phyloP scores from a whole-genome alignment of 257 asterid genomes.

The Oldenlandia corymbosa region DNA sequence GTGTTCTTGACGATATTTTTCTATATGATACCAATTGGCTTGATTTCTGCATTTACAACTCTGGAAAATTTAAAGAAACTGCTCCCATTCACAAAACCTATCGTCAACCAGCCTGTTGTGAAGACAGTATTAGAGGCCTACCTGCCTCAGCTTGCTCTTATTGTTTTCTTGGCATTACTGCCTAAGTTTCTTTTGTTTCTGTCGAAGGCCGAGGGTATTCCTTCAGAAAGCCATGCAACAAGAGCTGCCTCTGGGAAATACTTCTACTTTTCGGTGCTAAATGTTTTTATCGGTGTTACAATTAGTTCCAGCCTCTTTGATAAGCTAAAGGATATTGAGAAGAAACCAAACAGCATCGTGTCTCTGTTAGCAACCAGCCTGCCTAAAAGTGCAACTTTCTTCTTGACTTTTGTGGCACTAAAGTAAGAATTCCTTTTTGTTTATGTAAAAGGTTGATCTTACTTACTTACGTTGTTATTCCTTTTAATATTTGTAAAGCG shows the following conservation, averaged over 20 bases:
- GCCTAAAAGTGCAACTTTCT: conserved; percentile 94
- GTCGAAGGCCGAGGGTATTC: conserved; percentile 84
- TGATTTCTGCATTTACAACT: conserved; percentile 82
- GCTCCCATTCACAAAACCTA: conserved; percentile 62
- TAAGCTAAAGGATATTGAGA: conserved; percentile 42
- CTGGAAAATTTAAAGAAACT: conserved; percentile 63
- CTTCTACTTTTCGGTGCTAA: conserved; percentile 70
- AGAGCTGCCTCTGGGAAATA: conserved; percentile 95
- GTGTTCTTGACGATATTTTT: conserved; percentile 88
- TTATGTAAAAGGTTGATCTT: not conserved
- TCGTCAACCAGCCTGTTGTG: conserved; percentile 33
- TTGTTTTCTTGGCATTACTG: conserved; percentile 71
- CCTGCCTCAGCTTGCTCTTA: conserved; percentile 89
- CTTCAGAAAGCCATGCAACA: conserved; percentile 59
- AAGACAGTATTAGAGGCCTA: conserved; percentile 76
- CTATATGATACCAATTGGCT: conserved; percentile 80
- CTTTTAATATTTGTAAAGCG: not conserved
- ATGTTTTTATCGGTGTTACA: conserved; percentile 89
- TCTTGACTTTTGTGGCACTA: conserved; percentile 87
- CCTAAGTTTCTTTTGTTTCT: conserved; percentile 68
- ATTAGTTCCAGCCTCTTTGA: conserved; percentile 59
- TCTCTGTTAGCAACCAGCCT: conserved; percentile 66
- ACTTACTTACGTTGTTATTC: not conserved
- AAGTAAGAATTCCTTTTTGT: conserved; percentile 38
- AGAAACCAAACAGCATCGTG: conserved; percentile 35